Base-by-base conservation (phyloP, 176 grass and related monocot species). In the Rhynchospora pubera region DNA sequence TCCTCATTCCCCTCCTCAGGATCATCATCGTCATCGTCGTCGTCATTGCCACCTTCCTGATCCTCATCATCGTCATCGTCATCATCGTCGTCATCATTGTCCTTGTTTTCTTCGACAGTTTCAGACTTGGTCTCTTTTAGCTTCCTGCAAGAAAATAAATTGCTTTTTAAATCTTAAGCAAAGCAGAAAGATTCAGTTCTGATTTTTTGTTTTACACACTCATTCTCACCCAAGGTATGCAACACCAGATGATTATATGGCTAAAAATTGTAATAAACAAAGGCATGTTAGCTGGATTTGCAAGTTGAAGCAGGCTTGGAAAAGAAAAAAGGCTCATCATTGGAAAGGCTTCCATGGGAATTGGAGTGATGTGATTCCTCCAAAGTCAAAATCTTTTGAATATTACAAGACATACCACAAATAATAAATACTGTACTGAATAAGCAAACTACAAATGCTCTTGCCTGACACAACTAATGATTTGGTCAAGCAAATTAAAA, bases 1-100 rank as follows among this genome's bases (percentile, higher is more conserved):
- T 94, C 90, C 0, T 79, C 88, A 1, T 88, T 88, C 19, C 91
- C 94, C 2, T 92, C 91, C 7, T 86, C 94, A 0, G 91, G 91
- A 42, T 85, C 51, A 23, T 93, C 91, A 75, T 97, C 94, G 5
- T 77, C 87, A 23, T 81, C 91, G 24, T 86, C 94, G n/a, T 90
- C 87, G 6, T 91, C 89, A 26, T 83, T 86, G 24, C 70, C 85
- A 24, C 46, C 91, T 13, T 62, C 92, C 7, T 82, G 88, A 14
- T 89, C 91, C 0, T 94, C 87, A 1, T 97, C 90, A 0, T 97
- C 89, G 0, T 97, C 88, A 0, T 93, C 91, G 0, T 97, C 91
- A 0, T 93, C 94, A 0, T 93, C 91, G 0, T 97, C 89, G 0
- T 91, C 89, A 4, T 83, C 93, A 13, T 86, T 91, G 51, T 94